A percentile compares a stretch with the other conserved stretches of the same genome.
These are phyloP conservation scores for Eutrema heterophyllum DNA, from an alignment of 345 rosid species.

Conservation along the genomic window DNA sequence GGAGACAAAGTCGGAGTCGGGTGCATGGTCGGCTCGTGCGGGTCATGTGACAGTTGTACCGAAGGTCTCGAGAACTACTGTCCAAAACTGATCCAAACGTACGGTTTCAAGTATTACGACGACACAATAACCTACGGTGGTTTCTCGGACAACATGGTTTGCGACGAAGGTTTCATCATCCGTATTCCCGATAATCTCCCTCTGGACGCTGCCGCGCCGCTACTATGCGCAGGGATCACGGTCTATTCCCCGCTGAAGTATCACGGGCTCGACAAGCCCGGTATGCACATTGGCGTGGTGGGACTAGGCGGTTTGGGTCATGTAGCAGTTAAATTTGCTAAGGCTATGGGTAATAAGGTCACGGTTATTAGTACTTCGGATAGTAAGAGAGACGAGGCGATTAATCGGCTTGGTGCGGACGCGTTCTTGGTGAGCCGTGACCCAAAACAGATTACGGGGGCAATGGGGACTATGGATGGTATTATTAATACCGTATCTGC, in stretches of 20 bases:
- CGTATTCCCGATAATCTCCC: conserved; percentile 48
- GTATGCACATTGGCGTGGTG: conserved; percentile 47
- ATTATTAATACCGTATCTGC: conserved; percentile 49
- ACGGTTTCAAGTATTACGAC: conserved; percentile 32
- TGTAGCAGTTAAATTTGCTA: conserved; percentile 59
- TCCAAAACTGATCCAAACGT: conserved; percentile 37
- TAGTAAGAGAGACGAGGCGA: conserved; percentile 55
- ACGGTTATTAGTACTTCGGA: conserved; percentile 70
- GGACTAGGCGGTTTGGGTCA: conserved; percentile 78
- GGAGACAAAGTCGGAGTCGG: conserved; percentile 65
- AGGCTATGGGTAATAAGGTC: conserved; percentile 58
- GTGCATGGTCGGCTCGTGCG: conserved; percentile 50
- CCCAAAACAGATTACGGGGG: conserved; percentile 26
- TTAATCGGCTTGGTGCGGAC: conserved; percentile 54
- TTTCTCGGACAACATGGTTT: conserved; percentile 46
- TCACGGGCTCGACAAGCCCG: conserved; percentile 42
- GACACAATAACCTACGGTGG: conserved; percentile 50
- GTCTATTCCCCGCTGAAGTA: conserved; percentile 47
- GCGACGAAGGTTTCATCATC: conserved; percentile 39
- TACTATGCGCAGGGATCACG: conserved; percentile 69
- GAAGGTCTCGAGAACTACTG: conserved; percentile 52
- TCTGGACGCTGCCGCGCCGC: conserved; percentile 50
- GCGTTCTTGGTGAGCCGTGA: conserved; percentile 49
- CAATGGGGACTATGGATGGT: conserved; percentile 45
- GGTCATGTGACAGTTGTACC: conserved; percentile 42